Evolutionary conservation across 768 basidiomycete species (phyloP), one percentile per base, ranked within the genome.

Genomic region (Porphyrellus cyaneotinctus): DNA sequence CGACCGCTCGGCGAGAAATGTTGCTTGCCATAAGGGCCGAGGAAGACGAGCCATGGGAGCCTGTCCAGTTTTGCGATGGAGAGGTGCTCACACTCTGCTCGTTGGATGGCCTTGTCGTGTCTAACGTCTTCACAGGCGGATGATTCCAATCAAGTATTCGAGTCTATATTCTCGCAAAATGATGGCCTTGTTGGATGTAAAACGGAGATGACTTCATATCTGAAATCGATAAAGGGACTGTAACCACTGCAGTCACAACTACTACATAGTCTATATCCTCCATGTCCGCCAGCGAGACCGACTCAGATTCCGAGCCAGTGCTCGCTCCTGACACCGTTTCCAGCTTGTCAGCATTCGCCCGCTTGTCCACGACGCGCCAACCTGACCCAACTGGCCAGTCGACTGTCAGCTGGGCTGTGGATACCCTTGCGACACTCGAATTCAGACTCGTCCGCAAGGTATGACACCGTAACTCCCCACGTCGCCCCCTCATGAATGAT

Each of bases 11-110:
- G 45, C 77, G 88, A 61, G 90, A 93, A 58, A 89, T 93, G 79
- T 67, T 93, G 22, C 76, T 79, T 43, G 73, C 78, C n/a, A 82
- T 91, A 35, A 79, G 87, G 26, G 72, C 73, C 3, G 90, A 92
- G 63, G 87, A 90, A 61, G 89, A 91, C 48, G 90, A 90, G 63
- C 70, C 69, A 47, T 93, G 90, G 90, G 72, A 83, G 60, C 74
- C 81, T 42, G 72, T 89, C 22, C 75, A 83, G 44, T 91, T 84
- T 65, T 82, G 74, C 60, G 83, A 83, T 58, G 75, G 75, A 35
- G 77, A 81, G 71, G 90, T 91, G 56, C 51, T 80, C 67, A 24
- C 6, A 24, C n/a, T 24, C 33, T 48, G 1, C 49, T 44, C 45
- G 22, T 30, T 22, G 20, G 30, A 10, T 13, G 18, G 13, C 26